Evolutionary conservation across 2,329 filamentous ascomycete genomes (phyloP), one percentile per base, ranked within the genome.

Genomic region (Trichoderma afroharzianum): DNA sequence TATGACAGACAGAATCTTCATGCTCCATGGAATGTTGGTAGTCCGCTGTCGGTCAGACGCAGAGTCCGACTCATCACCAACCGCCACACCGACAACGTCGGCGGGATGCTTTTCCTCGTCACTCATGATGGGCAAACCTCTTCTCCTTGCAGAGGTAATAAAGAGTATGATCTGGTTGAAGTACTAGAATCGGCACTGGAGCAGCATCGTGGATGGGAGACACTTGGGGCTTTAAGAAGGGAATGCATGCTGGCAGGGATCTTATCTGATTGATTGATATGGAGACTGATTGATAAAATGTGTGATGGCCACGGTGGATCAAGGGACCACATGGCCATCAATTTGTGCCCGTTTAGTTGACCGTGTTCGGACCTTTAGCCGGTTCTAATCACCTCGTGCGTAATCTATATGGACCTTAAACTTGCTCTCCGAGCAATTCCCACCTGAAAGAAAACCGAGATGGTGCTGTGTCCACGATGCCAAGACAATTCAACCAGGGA

Each of bases 211-310:
- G 9, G 21, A 15, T 43, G 30, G 21, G 43, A 11, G 57, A 62
- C 6, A 24, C 21, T 9, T 32, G 28, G 24, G 43, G 6, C 12
- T 70, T 62, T 63, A 63, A 62, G 28, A 47, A 59, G 57, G 11
- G 6, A 30, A 55, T 18, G 9, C 12, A 62, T 30, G 9, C 55
- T 8, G 58, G 24, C 36, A 39, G 26, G 36, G n/a, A 70, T 70
- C 67, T 70, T 62, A 70, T 70, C 67, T 70, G 67, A 70, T 69
- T 61, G 55, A 68, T 67, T 47, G 21, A 57, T 36, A 33, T 26
- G 26, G 63, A 39, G 9, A 55, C 66, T 62, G 67, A 69, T 70
- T 70, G 67, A 70, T 70, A 70, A 70, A 55, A 32, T 12, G 30
- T 55, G 18, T 47, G 26, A 59, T 43, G 28, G 14, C 64, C n/a